Evolutionary conservation across 2,329 filamentous ascomycete species (phyloP), one percentile per base, ranked within the genome.

Genomic region (Ascocoryne sarcoides): DNA sequence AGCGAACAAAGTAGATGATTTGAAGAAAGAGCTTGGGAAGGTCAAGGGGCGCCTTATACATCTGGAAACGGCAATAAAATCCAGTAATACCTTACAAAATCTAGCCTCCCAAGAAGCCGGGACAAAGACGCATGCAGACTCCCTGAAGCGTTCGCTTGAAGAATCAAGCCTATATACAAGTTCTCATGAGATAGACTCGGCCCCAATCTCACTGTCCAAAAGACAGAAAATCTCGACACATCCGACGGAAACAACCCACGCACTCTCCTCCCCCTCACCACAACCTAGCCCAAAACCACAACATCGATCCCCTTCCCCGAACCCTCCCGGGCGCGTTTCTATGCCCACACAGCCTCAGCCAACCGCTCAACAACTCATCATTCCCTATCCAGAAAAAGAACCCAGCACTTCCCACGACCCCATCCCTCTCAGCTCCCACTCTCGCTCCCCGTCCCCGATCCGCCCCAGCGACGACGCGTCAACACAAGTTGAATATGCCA

Each of bases 1-100:
- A 30, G 45, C 39, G n/a, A 49, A 41, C 34, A 47, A 57, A 35
- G 45, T 60, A 4, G 54, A 54, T 19, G 39, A 47, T 3, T 30
- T 58, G 10, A 57, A 54, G 35, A 31, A 40, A 9, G 49, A 52
- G 14, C 15, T 59, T 15, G 32, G 41, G 21, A 32, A 44, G n/a
- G 35, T 58, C 18, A 54, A 44, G 21, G 43, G 34, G 2, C 47
- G 46, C 12, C 14, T 54, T 7, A 30, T 42, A n/a, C 26, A 31
- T 19, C 28, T 50, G 9, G 50, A 54, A 32, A 23, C 23, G 7
- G 23, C 23, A 7, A 12, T 26, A 26, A 26, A 26, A 26, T n/a
- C n/a, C n/a, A n/a, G n/a, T n/a, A 12, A 26, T 26, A 26, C 12
- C 23, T 12, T 12, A 26, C 23, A 26, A 26, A 26, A 26, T 7